Conservation (phyloP, 1,284 basidiomycete genomes). For the Ustilago nuda region DNA sequence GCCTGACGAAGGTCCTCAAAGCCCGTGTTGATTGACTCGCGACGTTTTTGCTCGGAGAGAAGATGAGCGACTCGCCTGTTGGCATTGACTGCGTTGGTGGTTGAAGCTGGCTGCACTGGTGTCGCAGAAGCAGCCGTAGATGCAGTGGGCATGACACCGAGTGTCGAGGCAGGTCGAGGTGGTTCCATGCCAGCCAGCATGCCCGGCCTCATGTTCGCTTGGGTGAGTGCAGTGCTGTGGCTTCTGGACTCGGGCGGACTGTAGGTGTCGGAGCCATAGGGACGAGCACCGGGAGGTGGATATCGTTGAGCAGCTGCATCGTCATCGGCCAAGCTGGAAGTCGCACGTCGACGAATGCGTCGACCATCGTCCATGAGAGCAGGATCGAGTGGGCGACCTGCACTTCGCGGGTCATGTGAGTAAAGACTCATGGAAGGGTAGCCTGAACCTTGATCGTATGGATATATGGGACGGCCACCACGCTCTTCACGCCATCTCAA, state of each 20-base stretch:
- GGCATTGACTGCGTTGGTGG: slow-evolving; percentile 37
- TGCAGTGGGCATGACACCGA: slow-evolving; percentile 19
- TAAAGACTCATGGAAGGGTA: slow-evolving; percentile 15
- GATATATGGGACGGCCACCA: slow-evolving; percentile 17
- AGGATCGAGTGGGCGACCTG: slow-evolving; percentile 16
- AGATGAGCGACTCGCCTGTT: slow-evolving; percentile 49
- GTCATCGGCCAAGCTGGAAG: slow-evolving; percentile 21
- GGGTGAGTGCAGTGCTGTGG: slow-evolving; percentile 23
- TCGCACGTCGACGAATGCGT: slow-evolving; percentile 30
- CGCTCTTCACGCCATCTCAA: slow-evolving; percentile 32
- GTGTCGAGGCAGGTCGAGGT: slow-evolving; percentile 31
- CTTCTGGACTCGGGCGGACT: slow-evolving; percentile 38
- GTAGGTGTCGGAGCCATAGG: slow-evolving; percentile 24
- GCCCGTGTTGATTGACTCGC: slow-evolving; percentile 56
- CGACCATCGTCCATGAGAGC: slow-evolving; percentile 24
- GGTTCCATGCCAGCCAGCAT: slow-evolving; percentile 42
- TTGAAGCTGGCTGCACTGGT: slow-evolving; percentile 5
- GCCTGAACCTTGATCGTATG: slow-evolving; percentile 13
- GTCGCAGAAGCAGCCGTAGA: background rate
- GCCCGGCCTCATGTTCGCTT: slow-evolving; percentile 14
- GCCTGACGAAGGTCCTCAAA: slow-evolving; percentile 54
- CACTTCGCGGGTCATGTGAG: slow-evolving; percentile 13
- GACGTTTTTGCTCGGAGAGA: slow-evolving; percentile 50
- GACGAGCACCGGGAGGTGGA: slow-evolving; percentile 13
- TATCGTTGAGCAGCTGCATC: slow-evolving; percentile 28